Conservation (phyloP, 116 monocot species). For the Papilionanthe hybrid region DNA sequence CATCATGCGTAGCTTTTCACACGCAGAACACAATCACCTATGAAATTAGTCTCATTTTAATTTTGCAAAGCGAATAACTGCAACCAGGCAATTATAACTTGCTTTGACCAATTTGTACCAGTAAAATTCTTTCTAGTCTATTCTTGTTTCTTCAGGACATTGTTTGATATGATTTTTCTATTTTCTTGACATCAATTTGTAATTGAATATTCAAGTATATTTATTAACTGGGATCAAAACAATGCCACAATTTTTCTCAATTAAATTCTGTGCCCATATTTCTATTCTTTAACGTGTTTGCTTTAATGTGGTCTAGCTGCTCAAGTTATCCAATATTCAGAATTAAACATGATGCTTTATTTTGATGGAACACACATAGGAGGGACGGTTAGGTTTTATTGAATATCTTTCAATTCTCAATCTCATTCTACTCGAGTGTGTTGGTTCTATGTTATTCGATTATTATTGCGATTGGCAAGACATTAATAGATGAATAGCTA, state of each 20-base stretch:
- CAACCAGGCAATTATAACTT: neutral
- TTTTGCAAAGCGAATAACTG: neutral
- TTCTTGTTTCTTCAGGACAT: neutral
- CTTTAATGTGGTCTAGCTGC: neutral
- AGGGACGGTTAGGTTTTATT: no score
- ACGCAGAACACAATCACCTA: neutral
- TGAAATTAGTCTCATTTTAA: neutral
- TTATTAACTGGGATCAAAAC: neutral
- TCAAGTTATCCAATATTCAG: neutral
- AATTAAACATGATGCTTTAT: neutral
- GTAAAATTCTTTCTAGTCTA: neutral
- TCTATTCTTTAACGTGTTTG: neutral
- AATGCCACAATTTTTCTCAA: neutral
- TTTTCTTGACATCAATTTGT: neutral
- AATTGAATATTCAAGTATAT: neutral
- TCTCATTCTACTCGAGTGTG: neutral
- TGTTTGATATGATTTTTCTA: no score
- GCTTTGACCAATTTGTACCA: neutral
- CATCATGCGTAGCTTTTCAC: neutral
- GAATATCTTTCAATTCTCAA: neutral
- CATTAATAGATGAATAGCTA: neutral
- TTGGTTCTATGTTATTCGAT: neutral
- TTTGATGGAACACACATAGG: neutral
- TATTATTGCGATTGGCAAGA: neutral
- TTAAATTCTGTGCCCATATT: neutral